Conservation (phyloP, 2,329 filamentous ascomycete genomes). For the Fusarium protoensiforme region DNA sequence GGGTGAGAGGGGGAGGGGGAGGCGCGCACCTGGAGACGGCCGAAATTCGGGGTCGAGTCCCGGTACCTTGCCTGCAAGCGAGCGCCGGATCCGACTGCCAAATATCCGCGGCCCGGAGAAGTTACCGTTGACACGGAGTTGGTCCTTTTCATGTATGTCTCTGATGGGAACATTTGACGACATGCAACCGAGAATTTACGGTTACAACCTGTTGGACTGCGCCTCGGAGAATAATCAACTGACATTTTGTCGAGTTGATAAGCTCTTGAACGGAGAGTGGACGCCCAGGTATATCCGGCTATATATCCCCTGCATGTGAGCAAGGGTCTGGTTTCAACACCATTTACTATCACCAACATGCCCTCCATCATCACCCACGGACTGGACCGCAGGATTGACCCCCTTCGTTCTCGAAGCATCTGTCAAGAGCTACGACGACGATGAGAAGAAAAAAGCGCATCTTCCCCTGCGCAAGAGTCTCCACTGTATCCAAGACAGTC, state of each 20-base stretch:
- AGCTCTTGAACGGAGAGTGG: slow-evolving; percentile 11
- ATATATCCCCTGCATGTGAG: slow-evolving; percentile 13
- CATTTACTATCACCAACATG: slow-evolving; percentile 14
- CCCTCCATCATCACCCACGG: background rate
- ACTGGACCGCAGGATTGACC: background rate
- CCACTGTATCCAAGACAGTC: slow-evolving; percentile 6
- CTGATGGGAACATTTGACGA: background rate
- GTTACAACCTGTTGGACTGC: background rate
- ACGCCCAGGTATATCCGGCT: slow-evolving; percentile 7
- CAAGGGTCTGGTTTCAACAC: slow-evolving; percentile 17
- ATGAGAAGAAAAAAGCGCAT: background rate
- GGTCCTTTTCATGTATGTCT: background rate
- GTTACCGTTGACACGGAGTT: slow-evolving; percentile 4
- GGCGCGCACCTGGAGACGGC: slow-evolving; percentile 1
- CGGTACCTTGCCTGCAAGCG: slow-evolving; percentile 4
- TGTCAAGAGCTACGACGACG: background rate
- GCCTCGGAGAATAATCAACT: slow-evolving; percentile 3
- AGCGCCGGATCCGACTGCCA: slow-evolving; percentile 8
- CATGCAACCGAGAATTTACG: background rate
- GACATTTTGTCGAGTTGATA: slow-evolving; percentile 9
- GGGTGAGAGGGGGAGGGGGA: background rate
- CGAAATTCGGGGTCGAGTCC: background rate
- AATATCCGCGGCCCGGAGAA: background rate
- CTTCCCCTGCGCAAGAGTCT: slow-evolving; percentile 14
- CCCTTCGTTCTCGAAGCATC: background rate